Conservation (phyloP, 345 rosid species). For the Syzygium aqueum region DNA sequence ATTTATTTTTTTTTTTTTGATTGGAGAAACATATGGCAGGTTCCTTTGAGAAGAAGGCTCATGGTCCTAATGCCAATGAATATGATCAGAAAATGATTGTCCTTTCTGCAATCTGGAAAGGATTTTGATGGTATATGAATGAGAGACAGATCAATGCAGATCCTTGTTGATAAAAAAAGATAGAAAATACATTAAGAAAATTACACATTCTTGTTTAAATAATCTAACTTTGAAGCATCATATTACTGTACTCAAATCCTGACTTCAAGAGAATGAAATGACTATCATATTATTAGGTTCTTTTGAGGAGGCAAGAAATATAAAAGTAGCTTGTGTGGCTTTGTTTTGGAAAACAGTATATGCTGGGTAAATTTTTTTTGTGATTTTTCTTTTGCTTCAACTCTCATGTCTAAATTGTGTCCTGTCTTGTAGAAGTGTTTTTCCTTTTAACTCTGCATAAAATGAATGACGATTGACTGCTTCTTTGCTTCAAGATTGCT, state of each 20-base stretch:
- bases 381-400: neutral
- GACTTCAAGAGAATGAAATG: neutral
- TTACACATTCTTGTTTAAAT: neutral
- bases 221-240: neutral
- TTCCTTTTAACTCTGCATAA: neutral
- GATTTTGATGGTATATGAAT: neutral
- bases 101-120: neutral
- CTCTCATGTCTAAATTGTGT: neutral
- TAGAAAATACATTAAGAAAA: neutral
- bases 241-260: neutral
- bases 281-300: neutral
- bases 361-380: neutral
- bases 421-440: neutral
- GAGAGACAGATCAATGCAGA: neutral
- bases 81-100: neutral
- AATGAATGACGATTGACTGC: constrained; percentile 1
- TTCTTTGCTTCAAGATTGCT: constrained; percentile 62
- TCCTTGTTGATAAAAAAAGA: neutral
- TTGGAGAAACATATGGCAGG: neutral
- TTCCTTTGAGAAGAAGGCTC: neutral
- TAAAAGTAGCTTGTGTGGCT: neutral
- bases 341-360: neutral
- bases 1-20: neutral
- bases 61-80: neutral
- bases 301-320: neutral